Conservation (phyloP, 352 stramenopile species). For the Phytopythium litorale region DNA sequence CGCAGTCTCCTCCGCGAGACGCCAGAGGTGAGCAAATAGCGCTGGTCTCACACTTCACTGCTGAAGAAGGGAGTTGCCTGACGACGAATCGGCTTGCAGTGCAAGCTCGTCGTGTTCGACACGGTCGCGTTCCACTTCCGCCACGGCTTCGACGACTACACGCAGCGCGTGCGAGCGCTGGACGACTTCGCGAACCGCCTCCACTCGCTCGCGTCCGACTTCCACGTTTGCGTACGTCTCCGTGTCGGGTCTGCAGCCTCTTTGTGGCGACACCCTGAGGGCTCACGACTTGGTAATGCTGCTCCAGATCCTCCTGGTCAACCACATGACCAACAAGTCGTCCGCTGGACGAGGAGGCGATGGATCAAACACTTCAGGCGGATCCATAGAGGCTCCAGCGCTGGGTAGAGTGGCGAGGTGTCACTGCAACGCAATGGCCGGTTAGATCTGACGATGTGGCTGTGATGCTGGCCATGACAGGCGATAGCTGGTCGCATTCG, state of each 20-base stretch:
- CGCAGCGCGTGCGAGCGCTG: constrained; percentile 57
- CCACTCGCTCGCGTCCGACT: constrained; percentile 49
- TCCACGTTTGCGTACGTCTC: constrained; percentile 41
- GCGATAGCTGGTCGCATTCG: constrained; percentile 65
- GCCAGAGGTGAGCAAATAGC: constrained; percentile 21
- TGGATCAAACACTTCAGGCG: not conserved
- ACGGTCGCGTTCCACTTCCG: constrained; percentile 94
- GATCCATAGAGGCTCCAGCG: constrained; percentile 16
- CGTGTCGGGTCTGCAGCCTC: not conserved
- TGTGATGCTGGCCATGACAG: constrained; percentile 16
- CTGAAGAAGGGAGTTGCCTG: not conserved
- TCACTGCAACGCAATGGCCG: not conserved
- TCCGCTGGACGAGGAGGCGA: constrained; percentile 7
- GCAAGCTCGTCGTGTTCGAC: constrained; percentile 91
- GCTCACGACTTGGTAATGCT: not conserved
- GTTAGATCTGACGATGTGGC: not conserved
- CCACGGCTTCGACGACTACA: constrained; percentile 77
- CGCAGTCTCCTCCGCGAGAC: constrained; percentile 39
- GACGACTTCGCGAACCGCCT: constrained; percentile 72
- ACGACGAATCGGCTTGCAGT: constrained; percentile 18
- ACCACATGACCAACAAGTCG: constrained; percentile 68
- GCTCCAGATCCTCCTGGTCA: constrained; percentile 54
- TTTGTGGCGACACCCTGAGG: not conserved
- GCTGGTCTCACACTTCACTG: not conserved
- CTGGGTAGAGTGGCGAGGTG: constrained; percentile 15